A percentile compares a stretch with the other conserved stretches of the same genome.
Conservation (phyloP, 106 monocot species). For the Posidonia australis region DNA sequence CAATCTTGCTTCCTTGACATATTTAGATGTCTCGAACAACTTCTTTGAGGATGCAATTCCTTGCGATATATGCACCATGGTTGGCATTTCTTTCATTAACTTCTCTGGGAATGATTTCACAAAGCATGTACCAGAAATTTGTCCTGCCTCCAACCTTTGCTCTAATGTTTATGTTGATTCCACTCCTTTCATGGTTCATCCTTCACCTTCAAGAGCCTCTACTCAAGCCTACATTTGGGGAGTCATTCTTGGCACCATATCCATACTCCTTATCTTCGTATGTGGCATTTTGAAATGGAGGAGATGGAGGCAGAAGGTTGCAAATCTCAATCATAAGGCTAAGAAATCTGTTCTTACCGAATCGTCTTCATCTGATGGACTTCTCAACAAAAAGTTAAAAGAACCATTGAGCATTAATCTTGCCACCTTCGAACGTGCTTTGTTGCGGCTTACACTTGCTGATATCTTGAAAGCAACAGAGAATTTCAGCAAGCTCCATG, state of each 20-base stretch:
- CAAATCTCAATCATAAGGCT: conserved; percentile 21
- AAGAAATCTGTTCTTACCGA: conserved; percentile 32
- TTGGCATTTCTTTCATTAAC: conserved; percentile 57
- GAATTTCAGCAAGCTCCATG: conserved; percentile 75
- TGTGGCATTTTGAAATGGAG: conserved; percentile 32
- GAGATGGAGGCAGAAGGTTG: conserved; percentile 10
- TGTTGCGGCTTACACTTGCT: conserved; percentile 54
- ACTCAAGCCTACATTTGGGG: conserved; percentile 30
- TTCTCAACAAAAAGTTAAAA: conserved; percentile 59
- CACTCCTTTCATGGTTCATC: conserved; percentile 19
- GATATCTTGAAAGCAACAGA: conserved; percentile 75
- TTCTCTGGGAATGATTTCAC: conserved; percentile 59
- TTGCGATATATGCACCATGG: conserved; percentile 54
- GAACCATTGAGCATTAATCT: conserved; percentile 92
- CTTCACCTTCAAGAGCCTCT: conserved; percentile 20
- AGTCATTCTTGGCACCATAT: conserved; percentile 18
- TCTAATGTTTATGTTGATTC: conserved; percentile 16
- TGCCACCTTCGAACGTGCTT: conserved; percentile 80
- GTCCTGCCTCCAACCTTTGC: conserved; percentile 32
- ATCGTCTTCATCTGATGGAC: conserved; percentile 64
- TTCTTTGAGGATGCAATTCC: conserved; percentile 57
- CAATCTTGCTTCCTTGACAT: conserved; percentile 47
- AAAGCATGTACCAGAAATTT: conserved; percentile 36
- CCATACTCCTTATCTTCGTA: conserved; percentile 20
- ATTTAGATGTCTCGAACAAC: conserved; percentile 78